These are phyloP conservation scores for Themeda triandra DNA, from an alignment of 176 grass and related monocot genomes.

Conservation along the genomic window DNA sequence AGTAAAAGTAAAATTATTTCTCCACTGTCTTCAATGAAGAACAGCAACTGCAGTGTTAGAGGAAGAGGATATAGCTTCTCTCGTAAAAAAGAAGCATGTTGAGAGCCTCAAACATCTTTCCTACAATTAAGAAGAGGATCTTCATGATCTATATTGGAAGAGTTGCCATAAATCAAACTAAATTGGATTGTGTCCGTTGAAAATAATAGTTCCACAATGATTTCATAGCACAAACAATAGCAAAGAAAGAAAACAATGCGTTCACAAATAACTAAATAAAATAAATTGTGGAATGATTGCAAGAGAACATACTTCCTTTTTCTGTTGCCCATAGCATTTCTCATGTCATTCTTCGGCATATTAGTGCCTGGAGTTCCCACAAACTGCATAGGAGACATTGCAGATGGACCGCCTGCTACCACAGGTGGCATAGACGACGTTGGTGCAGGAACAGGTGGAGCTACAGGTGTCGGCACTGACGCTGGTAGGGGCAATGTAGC, in stretches of 20 bases:
- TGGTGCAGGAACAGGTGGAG: slow-evolving; percentile 31
- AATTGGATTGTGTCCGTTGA: not conserved
- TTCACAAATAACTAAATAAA: not conserved
- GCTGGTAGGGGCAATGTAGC: slow-evolving; percentile 15
- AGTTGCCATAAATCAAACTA: not conserved
- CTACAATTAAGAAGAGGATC: slow-evolving; percentile 10
- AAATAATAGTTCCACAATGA: not conserved
- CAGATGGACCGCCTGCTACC: slow-evolving; percentile 51
- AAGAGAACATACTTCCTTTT: slow-evolving; percentile 92
- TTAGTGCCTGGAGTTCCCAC: slow-evolving; percentile 57
- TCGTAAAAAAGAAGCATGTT: slow-evolving; percentile 7
- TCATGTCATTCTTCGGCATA: slow-evolving; percentile 61
- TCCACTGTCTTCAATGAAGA: not conserved
- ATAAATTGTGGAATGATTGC: slow-evolving; percentile 6
- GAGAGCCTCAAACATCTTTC: slow-evolving; percentile 27
- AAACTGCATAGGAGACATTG: slow-evolving; percentile 85
- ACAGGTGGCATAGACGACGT: slow-evolving; percentile 53
- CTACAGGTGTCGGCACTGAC: slow-evolving; percentile 14
- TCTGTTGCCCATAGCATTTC: slow-evolving; percentile 89
- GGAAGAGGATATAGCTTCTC: not conserved
- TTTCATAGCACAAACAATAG: not conserved
- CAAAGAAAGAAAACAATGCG: not conserved
- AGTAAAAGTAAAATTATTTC: not conserved
- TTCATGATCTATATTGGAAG: slow-evolving; percentile 7
- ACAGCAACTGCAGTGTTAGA: not conserved